Evolutionary conservation across 1,139 yeast genomes (phyloP).

Genomic region (Kurtzmaniella quercitrusa): DNA sequence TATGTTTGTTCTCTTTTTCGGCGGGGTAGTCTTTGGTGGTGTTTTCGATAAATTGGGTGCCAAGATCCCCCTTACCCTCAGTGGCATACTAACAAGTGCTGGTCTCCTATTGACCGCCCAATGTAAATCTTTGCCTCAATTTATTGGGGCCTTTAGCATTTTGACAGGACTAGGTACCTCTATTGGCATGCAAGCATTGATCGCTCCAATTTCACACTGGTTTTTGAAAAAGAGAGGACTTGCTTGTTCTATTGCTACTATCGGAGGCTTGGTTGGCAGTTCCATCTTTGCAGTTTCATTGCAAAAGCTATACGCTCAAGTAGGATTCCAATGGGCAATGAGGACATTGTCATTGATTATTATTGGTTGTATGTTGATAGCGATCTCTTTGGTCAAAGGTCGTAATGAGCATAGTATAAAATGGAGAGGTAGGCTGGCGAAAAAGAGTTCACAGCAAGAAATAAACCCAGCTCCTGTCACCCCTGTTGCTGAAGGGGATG

Average conservation of each 20-base stretch:
- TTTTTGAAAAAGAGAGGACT: constrained; percentile 51
- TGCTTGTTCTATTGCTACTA: constrained; percentile 54
- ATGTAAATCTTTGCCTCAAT: constrained; percentile 51
- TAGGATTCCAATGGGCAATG: constrained; percentile 63
- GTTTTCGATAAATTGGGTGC: constrained; percentile 57
- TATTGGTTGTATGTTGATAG: constrained; percentile 31
- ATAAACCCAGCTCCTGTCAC: not conserved
- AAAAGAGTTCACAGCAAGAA: not conserved
- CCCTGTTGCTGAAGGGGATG: not conserved
- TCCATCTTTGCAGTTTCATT: constrained; percentile 54
- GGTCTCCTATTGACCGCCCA: constrained; percentile 54
- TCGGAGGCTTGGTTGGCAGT: constrained; percentile 65
- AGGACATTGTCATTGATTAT: constrained; percentile 51
- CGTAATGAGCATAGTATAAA: constrained; percentile 18
- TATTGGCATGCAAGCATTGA: constrained; percentile 52
- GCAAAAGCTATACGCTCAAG: constrained; percentile 35
- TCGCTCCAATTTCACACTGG: constrained; percentile 62
- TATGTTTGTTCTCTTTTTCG: constrained; percentile 51
- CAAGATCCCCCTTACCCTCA: constrained; percentile 39
- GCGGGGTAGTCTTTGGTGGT: constrained; percentile 60
- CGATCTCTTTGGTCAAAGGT: constrained; percentile 41
- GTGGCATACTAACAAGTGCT: constrained; percentile 39
- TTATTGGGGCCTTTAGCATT: constrained; percentile 54
- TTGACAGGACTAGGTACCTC: constrained; percentile 56
- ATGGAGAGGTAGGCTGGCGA: not conserved